Evolutionary conservation across 2,329 filamentous ascomycete species (phyloP).

Genomic region (Venturia effusa): DNA sequence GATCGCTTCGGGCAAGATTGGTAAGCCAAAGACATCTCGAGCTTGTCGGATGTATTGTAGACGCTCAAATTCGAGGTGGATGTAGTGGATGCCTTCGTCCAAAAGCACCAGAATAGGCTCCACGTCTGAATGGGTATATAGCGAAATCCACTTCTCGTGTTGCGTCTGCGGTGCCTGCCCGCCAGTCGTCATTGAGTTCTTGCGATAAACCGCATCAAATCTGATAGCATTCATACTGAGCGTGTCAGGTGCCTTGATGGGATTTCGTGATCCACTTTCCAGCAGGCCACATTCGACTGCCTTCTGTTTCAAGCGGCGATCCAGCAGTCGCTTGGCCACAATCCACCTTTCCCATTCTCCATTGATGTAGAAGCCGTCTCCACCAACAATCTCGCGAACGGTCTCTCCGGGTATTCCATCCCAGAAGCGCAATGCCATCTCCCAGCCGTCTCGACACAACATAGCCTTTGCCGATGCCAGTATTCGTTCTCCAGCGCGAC

Average conservation of each 20-base stretch:
- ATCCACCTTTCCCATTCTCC: slow-evolving; percentile 49
- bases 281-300: slow-evolving; percentile 39
- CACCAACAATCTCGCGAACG: slow-evolving; percentile 46
- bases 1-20: slow-evolving; percentile 44
- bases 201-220: slow-evolving; percentile 42
- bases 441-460: slow-evolving; percentile 46
- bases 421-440: slow-evolving; percentile 44
- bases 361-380: slow-evolving; percentile 47
- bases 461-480: slow-evolving; percentile 47
- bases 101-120: slow-evolving; percentile 45
- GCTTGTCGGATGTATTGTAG: slow-evolving; percentile 42
- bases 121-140: slow-evolving; percentile 44
- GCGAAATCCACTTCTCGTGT: slow-evolving; percentile 33
- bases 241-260: slow-evolving; percentile 36
- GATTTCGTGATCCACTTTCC: slow-evolving; percentile 30
- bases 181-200: slow-evolving; percentile 28
- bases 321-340: slow-evolving; percentile 42
- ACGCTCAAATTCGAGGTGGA: slow-evolving; percentile 49
- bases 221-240: slow-evolving; percentile 40
- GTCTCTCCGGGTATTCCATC: slow-evolving; percentile 47
- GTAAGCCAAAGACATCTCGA: slow-evolving; percentile 42
- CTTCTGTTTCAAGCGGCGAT: slow-evolving; percentile 37
- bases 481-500: slow-evolving; percentile 42
- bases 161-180: slow-evolving; percentile 21
- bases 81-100: slow-evolving; percentile 49